These are phyloP conservation scores for Phytophthora fragariaefolia DNA, from an alignment of 352 stramenopile species.

Conservation along the genomic window DNA sequence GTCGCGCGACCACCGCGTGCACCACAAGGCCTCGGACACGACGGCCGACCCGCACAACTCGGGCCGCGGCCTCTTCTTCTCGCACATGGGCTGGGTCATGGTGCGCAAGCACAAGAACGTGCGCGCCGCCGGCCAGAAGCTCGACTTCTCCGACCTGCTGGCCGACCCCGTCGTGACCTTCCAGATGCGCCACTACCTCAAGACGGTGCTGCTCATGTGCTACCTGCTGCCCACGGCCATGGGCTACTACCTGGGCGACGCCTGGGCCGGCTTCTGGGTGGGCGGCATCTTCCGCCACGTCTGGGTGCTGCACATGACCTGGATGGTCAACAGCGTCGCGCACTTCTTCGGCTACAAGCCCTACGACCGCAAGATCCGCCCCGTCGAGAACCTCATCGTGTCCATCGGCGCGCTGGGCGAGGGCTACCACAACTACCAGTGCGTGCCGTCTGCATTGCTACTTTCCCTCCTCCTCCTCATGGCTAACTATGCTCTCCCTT, in stretches of 20 bases:
- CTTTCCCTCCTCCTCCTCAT: neutral
- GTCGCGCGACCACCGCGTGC: constrained; percentile 98
- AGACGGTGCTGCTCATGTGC: constrained; percentile 95
- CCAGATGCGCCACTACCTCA: constrained; percentile 95
- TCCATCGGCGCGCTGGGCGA: constrained; percentile 96
- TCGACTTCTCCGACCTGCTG: constrained; percentile 96
- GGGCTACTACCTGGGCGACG: constrained; percentile 89
- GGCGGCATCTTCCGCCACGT: constrained; percentile 96
- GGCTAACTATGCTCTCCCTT: constrained; percentile 5
- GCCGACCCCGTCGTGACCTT: constrained; percentile 95
- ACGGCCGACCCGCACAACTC: constrained; percentile 96
- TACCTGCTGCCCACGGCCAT: constrained; percentile 95
- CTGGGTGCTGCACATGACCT: constrained; percentile 98
- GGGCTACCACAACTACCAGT: constrained; percentile 99
- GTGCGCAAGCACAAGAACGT: constrained; percentile 97
- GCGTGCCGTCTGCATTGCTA: constrained; percentile 28
- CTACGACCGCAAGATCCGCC: constrained; percentile 96
- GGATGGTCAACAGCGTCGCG: constrained; percentile 98
- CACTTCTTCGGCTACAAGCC: constrained; percentile 99
- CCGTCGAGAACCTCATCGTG: constrained; percentile 97
- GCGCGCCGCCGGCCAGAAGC: constrained; percentile 82
- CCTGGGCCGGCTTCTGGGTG: constrained; percentile 96
- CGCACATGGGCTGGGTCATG: constrained; percentile 99
- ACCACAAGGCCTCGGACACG: constrained; percentile 99
- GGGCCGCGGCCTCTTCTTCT: constrained; percentile 98